Base-by-base conservation (phyloP, 306 rosid genomes). In the Biancaea sappan region DNA sequence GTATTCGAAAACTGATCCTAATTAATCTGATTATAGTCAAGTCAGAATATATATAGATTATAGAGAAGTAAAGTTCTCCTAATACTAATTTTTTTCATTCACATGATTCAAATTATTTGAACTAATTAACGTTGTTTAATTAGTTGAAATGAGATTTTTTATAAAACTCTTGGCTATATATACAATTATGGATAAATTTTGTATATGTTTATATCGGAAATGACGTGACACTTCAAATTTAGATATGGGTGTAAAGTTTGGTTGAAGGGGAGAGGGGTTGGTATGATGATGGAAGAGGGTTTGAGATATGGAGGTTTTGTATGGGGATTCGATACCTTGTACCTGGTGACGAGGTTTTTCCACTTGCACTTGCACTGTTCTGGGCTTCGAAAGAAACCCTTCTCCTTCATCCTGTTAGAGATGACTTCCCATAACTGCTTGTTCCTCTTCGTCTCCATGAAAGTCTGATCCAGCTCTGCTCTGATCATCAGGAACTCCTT, bases 361-460 rank as follows among this genome's bases (percentile, higher is more conserved):
- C 99, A 95, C 81, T 95, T 95, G 87, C 98, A 95, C 88, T 95
- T 95, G 89, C 98, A 95, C 99, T 95, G 99, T 14, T 92, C 99
- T 11, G 98, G 82, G 77, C 97, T 95, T 86, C 98, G 88, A 64
- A 71, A 80, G 78, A 51, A 93, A 76, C 98, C 99, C 66, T 87
- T 92, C 50, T 92, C 96, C 71, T 88, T 92, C 99, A 95, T 92
- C 71, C 25, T 79, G n/a, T 82, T 82, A 10, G 99, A 77, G 34
- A 89, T 82, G 13, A 87, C 86, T 84, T 92, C 99, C 99, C 99
- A 95, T 4, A 95, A 85, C 72, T 84, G 90, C 65, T 95, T 95
- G 84, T 95, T 95, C 52, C 99, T 63, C 79, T 95, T 95, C 8
- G 98, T 92, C 79, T 95, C 99, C 99, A 95, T 92, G 87, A 95